Conservation (phyloP, 306 rosid genomes). For the Vigna trinervia region DNA sequence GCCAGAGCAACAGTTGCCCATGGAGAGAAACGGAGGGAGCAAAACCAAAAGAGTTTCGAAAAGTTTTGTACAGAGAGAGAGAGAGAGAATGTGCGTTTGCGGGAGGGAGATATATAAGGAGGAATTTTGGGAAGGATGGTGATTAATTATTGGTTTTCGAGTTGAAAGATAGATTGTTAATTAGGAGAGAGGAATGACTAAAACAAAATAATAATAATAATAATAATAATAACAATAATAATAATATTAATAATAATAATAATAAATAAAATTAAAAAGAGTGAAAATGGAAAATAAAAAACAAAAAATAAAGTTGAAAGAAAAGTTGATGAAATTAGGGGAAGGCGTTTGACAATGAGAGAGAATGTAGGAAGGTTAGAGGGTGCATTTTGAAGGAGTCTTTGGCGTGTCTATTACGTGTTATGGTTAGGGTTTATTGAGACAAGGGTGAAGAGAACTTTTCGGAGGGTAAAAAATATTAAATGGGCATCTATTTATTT, state of each 20-base stretch:
- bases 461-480: constrained; percentile 27
- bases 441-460: constrained; percentile 53
- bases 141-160: constrained; percentile 51
- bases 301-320: neutral
- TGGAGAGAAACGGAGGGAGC: constrained; percentile 51
- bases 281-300: neutral
- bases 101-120: constrained; percentile 33
- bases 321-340: constrained; percentile 50
- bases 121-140: constrained; percentile 48
- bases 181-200: constrained; percentile 28
- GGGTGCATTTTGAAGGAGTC: constrained; percentile 54
- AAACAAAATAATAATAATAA: neutral
- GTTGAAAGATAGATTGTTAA: constrained; percentile 42
- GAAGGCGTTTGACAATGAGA: constrained; percentile 67
- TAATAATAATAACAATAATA: neutral
- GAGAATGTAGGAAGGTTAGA: constrained; percentile 61
- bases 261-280: neutral
- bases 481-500: neutral
- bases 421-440: constrained; percentile 34
- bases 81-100: neutral
- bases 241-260: neutral
- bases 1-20: constrained; percentile 98
- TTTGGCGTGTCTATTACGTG: constrained; percentile 38
- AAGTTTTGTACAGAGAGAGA: constrained; percentile 20
- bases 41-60: neutral